Conservation (phyloP, 2,329 filamentous ascomycete genomes). For the Colletotrichum truncatum region DNA sequence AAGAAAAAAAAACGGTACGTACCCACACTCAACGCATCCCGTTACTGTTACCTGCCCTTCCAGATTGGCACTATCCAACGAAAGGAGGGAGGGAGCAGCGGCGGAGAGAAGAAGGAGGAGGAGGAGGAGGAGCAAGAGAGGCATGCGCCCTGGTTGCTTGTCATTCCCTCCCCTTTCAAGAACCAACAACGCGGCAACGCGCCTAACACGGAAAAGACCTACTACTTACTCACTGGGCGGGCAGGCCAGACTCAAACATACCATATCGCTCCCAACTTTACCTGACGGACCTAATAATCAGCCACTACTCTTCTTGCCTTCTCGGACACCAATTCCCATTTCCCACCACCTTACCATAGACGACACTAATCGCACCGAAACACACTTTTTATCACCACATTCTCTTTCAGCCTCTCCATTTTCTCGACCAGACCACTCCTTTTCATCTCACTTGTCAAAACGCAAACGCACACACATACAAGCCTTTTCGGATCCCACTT, state of each 20-base stretch:
- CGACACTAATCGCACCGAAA: slow-evolving; percentile 25
- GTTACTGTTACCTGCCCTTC: slow-evolving; percentile 10
- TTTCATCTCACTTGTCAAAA: slow-evolving; percentile 18
- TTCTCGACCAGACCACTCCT: slow-evolving; percentile 9
- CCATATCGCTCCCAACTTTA: slow-evolving; percentile 11
- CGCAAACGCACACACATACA: background rate
- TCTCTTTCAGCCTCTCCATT: slow-evolving; percentile 13
- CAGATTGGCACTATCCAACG: background rate
- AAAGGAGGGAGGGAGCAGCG: background rate
- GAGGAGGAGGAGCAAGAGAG: background rate
- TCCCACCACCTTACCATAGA: slow-evolving; percentile 14
- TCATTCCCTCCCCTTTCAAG: background rate
- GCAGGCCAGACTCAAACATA: background rate
- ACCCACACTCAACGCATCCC: background rate
- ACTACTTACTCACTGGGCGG: background rate
- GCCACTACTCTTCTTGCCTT: background rate
- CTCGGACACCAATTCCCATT: background rate
- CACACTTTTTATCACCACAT: slow-evolving; percentile 24
- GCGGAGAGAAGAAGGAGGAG: background rate
- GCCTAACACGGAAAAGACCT: slow-evolving; percentile 11
- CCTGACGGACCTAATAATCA: slow-evolving; percentile 17
- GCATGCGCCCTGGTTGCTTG: background rate
- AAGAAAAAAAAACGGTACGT: slow-evolving; percentile 10
- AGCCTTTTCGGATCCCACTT: background rate
- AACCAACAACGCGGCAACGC: slow-evolving; percentile 18